Evolutionary conservation across 1,284 basidiomycete species (phyloP).

Genomic region (Heterobasidion occidentale): DNA sequence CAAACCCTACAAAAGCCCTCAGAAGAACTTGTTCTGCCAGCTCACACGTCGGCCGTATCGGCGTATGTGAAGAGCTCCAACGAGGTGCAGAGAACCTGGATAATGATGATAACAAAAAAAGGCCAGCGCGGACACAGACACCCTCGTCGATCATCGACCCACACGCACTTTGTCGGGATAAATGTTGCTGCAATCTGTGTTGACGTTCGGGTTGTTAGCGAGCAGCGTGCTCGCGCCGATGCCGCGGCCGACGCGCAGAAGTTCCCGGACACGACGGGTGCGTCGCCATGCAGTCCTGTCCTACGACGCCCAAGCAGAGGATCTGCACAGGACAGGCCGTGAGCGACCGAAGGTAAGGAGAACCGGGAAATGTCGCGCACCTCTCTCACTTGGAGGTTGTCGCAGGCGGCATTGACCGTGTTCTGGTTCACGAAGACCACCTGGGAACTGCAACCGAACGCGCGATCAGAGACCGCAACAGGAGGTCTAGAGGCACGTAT

Average conservation of each 20-base stretch:
- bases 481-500: slow-evolving; percentile 4
- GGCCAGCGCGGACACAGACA: neutral
- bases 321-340: slow-evolving; percentile 5
- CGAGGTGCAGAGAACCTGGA: slow-evolving; percentile 4
- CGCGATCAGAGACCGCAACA: neutral
- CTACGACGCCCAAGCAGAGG: slow-evolving; percentile 36
- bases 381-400: slow-evolving; percentile 41
- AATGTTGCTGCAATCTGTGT: slow-evolving; percentile 38
- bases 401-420: slow-evolving; percentile 41
- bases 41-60: neutral
- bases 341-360: neutral
- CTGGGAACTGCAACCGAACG: slow-evolving; percentile 39
- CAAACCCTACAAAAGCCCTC: too few relatives aligned
- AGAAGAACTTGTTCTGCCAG: too few relatives aligned
- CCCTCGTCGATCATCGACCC: neutral
- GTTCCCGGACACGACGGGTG: slow-evolving; percentile 37
- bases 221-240: slow-evolving; percentile 32
- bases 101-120: neutral
- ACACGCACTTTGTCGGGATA: slow-evolving; percentile 31
- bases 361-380: slow-evolving; percentile 1
- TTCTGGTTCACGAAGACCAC: slow-evolving; percentile 45
- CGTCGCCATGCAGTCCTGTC: slow-evolving; percentile 13
- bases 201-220: slow-evolving; percentile 49
- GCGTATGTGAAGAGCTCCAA: neutral
- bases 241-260: slow-evolving; percentile 34